phyloP scores from a whole-genome alignment of 2,329 filamentous ascomycete genomes.

The Fusarium sp. region DNA sequence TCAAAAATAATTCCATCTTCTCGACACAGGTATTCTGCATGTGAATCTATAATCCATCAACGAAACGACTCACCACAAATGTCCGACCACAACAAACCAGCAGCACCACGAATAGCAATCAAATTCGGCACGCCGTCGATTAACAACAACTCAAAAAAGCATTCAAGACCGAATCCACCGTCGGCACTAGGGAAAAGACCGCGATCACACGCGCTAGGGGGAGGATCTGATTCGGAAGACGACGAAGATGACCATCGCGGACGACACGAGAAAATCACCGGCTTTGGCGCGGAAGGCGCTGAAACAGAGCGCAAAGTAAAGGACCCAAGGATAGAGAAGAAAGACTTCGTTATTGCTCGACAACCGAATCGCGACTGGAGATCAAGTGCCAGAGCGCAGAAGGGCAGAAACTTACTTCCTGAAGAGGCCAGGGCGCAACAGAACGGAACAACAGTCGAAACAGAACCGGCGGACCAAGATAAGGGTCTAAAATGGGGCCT shows the following conservation, averaged over 20 bases:
- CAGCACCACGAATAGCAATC: slow-evolving; percentile 59
- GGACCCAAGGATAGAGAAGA: slow-evolving; percentile 44
- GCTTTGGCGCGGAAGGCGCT: slow-evolving; percentile 60
- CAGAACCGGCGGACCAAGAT: slow-evolving; percentile 59
- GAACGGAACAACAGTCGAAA: slow-evolving; percentile 49
- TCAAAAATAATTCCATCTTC: slow-evolving; percentile 9
- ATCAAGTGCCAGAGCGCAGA: slow-evolving; percentile 62
- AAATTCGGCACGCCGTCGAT: slow-evolving; percentile 56
- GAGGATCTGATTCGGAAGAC: slow-evolving; percentile 58
- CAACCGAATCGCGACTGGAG: slow-evolving; percentile 73
- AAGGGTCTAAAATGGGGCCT: slow-evolving; percentile 68
- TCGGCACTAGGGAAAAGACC: slow-evolving; percentile 63
- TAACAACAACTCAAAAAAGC: slow-evolving; percentile 47
- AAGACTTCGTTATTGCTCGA: slow-evolving; percentile 67
- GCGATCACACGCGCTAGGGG: slow-evolving; percentile 56
- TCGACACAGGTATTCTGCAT: background rate
- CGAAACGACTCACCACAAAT: slow-evolving; percentile 19
- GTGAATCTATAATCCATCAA: slow-evolving; percentile 6
- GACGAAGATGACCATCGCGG: slow-evolving; percentile 49
- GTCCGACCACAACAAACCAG: slow-evolving; percentile 47
- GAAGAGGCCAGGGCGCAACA: slow-evolving; percentile 64
- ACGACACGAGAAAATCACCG: slow-evolving; percentile 62
- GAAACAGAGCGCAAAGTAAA: slow-evolving; percentile 55
- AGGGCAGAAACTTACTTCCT: slow-evolving; percentile 68
- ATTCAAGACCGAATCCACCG: slow-evolving; percentile 52